Evolutionary conservation across 1,284 basidiomycete genomes (phyloP), one percentile per base, ranked within the genome.

Genomic region (Cryptococcus neoformans): DNA sequence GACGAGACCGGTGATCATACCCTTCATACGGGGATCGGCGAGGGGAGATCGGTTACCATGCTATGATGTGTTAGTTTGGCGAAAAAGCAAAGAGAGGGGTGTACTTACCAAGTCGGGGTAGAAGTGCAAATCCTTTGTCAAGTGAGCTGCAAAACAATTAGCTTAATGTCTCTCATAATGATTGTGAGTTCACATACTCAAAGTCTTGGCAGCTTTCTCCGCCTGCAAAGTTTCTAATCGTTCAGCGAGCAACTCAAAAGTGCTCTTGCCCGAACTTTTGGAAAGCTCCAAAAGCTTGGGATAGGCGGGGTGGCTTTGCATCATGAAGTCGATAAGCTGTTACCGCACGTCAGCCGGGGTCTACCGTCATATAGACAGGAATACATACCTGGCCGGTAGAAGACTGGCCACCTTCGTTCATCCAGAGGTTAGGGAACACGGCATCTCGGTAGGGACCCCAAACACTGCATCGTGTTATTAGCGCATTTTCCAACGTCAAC

Each of bases 351-450:
- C 47, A 49, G 48, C 51, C 11, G 14, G 17, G n/a, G 11, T 42
- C 16, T 39, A 16, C 6, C 7, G 40, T 14, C 11, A n/a, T 4
- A n/a, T 8, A 39, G 21, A 14, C 4, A n/a, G 6, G 7, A 17
- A 6, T 16, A 56, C 72, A 53, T 57, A 86, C 87, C 79, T 96
- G 94, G n/a, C 95, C 96, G 0, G 95, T 99, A 0, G 93, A 95
- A 16, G 92, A 96, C 78, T 99, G 95, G 0, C 95, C 95, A 44
- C 95, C 95, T 79, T 99, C 95, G 70, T 96, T 99, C 92, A 98
- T 97, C 96, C 95, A 94, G 87, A 89, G 92, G 11, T 87, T 92
- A 35, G 88, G 88, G 80, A 98, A 96, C 34, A 95, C 83, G 14
- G 78, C 78, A 62, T 78, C 77, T 78, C 87, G 89, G 79, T 98